Conservation (phyloP, 1,284 basidiomycete genomes). For the Ceratobasidium sp. region DNA sequence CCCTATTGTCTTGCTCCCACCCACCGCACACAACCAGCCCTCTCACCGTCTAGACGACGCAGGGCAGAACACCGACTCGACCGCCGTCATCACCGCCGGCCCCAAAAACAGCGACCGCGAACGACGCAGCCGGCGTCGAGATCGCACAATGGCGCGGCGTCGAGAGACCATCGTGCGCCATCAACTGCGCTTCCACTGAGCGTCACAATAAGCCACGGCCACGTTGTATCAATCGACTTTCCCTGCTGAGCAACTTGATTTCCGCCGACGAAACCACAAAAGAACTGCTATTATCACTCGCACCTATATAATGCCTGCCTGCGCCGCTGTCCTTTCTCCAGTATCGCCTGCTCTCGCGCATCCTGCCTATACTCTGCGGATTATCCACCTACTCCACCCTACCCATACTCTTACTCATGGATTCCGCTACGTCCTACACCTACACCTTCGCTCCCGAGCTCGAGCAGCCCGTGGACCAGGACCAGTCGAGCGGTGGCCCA, state of each 20-base stretch:
- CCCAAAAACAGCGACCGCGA: not conserved
- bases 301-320: not conserved
- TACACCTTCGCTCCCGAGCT: conserved; percentile 8
- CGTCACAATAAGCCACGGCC: not conserved
- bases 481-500: not conserved
- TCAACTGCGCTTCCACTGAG: not conserved
- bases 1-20: conserved; percentile 20
- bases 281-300: conserved; percentile 60
- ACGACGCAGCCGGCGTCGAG: not conserved
- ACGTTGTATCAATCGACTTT: conserved; percentile 57
- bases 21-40: conserved; percentile 51
- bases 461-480: conserved; percentile 18
- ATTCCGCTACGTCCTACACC: conserved; percentile 10
- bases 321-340: not conserved
- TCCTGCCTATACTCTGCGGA: not conserved
- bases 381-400: not conserved
- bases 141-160: not conserved
- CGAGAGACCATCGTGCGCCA: not conserved
- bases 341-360: not conserved
- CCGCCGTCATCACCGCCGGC: not conserved
- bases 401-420: conserved; percentile 20
- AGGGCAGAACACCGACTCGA: conserved; percentile 48
- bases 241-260: conserved; percentile 71
- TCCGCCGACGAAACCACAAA: conserved; percentile 80
- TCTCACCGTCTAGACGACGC: conserved; percentile 49